Conservation (phyloP, 2,329 filamentous ascomycete genomes). For the Cordyceps cateniannulata region DNA sequence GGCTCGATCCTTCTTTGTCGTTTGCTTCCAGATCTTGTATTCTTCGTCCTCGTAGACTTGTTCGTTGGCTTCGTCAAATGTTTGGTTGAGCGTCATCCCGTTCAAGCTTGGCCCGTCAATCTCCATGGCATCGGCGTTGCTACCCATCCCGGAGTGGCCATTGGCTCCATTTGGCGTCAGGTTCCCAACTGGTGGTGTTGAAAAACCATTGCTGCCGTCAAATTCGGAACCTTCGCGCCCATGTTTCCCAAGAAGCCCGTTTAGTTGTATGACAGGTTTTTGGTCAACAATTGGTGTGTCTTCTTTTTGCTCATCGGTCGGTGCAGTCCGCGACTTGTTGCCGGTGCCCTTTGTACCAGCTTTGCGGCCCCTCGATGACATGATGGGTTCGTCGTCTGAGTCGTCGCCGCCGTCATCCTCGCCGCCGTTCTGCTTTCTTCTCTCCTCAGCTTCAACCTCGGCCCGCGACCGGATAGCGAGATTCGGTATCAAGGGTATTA, state of each 20-base stretch:
- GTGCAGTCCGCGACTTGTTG: slow-evolving; percentile 70
- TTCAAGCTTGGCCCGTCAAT: slow-evolving; percentile 70
- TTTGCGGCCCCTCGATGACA: slow-evolving; percentile 86
- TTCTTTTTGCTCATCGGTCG: slow-evolving; percentile 61
- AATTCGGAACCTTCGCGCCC: slow-evolving; percentile 71
- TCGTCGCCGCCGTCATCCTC: slow-evolving; percentile 80
- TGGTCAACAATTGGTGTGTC: slow-evolving; percentile 70
- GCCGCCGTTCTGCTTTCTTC: slow-evolving; percentile 78
- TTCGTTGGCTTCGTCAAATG: slow-evolving; percentile 60
- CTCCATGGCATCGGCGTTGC: slow-evolving; percentile 81
- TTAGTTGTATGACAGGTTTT: slow-evolving; percentile 65
- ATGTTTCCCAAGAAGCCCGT: slow-evolving; percentile 52
- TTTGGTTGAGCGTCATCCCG: slow-evolving; percentile 56
- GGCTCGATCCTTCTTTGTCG: slow-evolving; percentile 93
- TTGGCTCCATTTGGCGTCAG: slow-evolving; percentile 69
- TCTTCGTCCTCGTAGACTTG: slow-evolving; percentile 86
- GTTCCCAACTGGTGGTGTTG: slow-evolving; percentile 69
- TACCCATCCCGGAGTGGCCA: slow-evolving; percentile 58
- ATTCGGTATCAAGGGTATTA: slow-evolving; percentile 91
- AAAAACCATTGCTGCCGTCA: slow-evolving; percentile 80
- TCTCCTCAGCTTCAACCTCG: slow-evolving; percentile 84
- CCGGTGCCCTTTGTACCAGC: slow-evolving; percentile 64
- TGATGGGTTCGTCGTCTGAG: slow-evolving; percentile 95
- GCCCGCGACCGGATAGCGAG: slow-evolving; percentile 84
- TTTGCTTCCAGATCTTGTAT: slow-evolving; percentile 97